A percentile compares a stretch with the other conserved stretches of the same genome.
These are phyloP conservation scores for Aspergillus vadensis DNA, from an alignment of 2,329 filamentous ascomycete species.

Conservation along the genomic window DNA sequence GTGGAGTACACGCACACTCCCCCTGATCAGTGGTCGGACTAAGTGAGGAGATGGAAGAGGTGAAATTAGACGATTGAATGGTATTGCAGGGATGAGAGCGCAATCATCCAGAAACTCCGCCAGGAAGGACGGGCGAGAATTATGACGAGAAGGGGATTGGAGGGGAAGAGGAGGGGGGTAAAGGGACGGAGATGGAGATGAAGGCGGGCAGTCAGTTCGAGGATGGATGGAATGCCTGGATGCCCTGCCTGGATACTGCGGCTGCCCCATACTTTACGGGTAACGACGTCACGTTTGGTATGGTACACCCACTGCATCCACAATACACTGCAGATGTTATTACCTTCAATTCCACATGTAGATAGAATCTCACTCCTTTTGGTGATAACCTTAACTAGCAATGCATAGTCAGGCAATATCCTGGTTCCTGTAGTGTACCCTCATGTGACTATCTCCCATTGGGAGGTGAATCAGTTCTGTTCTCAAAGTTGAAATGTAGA, in stretches of 20 bases:
- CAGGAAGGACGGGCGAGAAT: neutral
- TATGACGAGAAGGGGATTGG: slow-evolving; percentile 1
- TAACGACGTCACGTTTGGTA: too few species aligned
- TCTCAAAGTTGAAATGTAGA: too few species aligned
- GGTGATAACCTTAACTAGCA: too few species aligned
- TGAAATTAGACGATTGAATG: slow-evolving; percentile 4
- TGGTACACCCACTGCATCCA: too few species aligned
- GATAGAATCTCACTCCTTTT: too few species aligned
- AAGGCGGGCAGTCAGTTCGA: slow-evolving; percentile 8
- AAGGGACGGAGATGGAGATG: slow-evolving; percentile 13
- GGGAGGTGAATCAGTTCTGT: too few species aligned
- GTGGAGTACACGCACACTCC: slow-evolving; percentile 21
- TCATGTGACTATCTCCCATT: too few species aligned
- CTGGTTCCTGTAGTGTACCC: too few species aligned
- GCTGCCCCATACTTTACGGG: neutral
- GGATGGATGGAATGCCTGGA: neutral
- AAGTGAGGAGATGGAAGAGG: slow-evolving; percentile 1
- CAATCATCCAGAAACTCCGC: neutral
- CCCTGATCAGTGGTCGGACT: slow-evolving; percentile 18
- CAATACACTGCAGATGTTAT: too few species aligned
- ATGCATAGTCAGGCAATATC: too few species aligned
- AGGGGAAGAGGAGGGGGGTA: slow-evolving; percentile 6
- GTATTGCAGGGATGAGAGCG: slow-evolving; percentile 7
- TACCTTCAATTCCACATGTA: too few species aligned
- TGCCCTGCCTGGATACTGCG: neutral